Conservation (phyloP, 306 rosid genomes). For the Crotalaria pallida region DNA sequence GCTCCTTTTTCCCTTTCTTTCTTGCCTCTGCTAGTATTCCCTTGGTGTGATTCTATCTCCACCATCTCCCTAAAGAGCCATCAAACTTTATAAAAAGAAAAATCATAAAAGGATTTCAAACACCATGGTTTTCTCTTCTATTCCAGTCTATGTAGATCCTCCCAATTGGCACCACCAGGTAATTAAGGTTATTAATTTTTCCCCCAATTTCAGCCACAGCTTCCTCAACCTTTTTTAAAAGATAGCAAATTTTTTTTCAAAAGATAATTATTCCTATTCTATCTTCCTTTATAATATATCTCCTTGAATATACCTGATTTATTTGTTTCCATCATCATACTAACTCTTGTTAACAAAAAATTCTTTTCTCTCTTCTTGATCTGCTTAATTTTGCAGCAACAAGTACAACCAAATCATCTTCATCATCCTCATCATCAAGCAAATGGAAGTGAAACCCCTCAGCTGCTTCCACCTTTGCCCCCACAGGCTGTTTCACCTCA, state of each 20-base stretch:
- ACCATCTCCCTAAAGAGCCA: conserved; percentile 85
- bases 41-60: conserved; percentile 80
- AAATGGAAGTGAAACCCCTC: conserved; percentile 37
- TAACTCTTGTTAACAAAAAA: background rate
- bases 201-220: conserved; percentile 38
- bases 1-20: conserved; percentile 49
- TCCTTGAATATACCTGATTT: conserved; percentile 59
- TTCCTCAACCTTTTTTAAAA: conserved; percentile 26
- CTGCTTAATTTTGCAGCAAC: conserved; percentile 44
- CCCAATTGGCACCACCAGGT: conserved; percentile 98
- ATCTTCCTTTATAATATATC: conserved; percentile 54
- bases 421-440: conserved; percentile 30
- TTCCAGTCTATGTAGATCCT: conserved; percentile 98
- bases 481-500: too few species aligned
- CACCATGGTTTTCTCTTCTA: conserved; percentile 95
- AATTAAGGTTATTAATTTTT: conserved; percentile 46
- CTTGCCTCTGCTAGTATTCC: conserved; percentile 84
- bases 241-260: conserved; percentile 27
- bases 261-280: conserved; percentile 79
- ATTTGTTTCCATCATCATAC: conserved; percentile 24
- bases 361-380: conserved; percentile 9
- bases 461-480: conserved; percentile 46
- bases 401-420: conserved; percentile 39
- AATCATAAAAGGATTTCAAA: conserved; percentile 30
- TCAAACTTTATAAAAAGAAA: conserved; percentile 85